phyloP scores from a whole-genome alignment of 192 early-diverging fungal genomes.

The Backusella tuberculispora region DNA sequence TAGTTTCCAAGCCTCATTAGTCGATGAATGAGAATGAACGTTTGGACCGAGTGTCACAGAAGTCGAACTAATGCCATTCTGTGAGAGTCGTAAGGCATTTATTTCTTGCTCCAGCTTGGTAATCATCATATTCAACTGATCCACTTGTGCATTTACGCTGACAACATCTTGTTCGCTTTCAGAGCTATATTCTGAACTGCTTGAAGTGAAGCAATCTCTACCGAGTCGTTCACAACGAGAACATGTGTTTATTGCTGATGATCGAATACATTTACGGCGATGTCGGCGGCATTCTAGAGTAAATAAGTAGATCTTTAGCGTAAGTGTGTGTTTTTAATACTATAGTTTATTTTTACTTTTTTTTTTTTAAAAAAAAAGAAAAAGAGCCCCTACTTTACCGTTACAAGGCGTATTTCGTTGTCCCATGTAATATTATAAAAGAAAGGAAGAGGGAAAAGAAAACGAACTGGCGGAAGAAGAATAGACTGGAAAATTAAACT shows the following conservation, averaged over 20 bases:
- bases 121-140: background rate
- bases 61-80: background rate
- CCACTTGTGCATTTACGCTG: slow-evolving; percentile 3
- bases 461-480: background rate
- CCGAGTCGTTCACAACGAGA: background rate
- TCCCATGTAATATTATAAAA: background rate
- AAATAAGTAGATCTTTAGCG: background rate
- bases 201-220: background rate
- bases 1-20: background rate
- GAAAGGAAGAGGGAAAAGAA: background rate
- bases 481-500: background rate
- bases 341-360: background rate
- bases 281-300: background rate
- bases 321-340: background rate
- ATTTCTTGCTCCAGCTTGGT: background rate
- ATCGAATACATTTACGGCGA: slow-evolving; percentile 7
- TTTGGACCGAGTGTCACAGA: background rate
- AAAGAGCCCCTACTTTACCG: background rate
- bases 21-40: background rate
- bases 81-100: background rate
- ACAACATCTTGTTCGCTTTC: background rate
- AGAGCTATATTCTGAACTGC: background rate
- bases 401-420: slow-evolving; percentile 3
- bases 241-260: background rate
- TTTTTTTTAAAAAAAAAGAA: no score